Base-by-base conservation (phyloP, 768 basidiomycete genomes). In the Harrya chromipes region DNA sequence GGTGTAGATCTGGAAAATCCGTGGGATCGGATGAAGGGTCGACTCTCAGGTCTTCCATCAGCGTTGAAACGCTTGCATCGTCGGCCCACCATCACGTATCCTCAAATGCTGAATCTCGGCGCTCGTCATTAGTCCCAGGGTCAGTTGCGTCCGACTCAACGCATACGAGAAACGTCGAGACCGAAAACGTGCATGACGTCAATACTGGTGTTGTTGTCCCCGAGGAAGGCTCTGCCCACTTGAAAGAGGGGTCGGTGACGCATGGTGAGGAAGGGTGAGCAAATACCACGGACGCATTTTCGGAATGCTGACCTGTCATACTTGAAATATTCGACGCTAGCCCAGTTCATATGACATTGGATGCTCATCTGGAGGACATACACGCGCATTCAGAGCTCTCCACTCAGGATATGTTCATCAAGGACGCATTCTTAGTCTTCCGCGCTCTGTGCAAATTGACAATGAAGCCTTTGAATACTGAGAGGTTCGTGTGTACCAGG, bases 341-440 rank as follows among this genome's bases (percentile, higher is more conserved):
- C 54, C 59, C 56, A 17, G 70, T 66, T 13, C 53, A 35, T 39
- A 24, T 36, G 36, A 47, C 55, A 33, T 34, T 46, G 35, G 55
- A 64, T 61, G 40, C 68, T 8, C 40, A 7, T 34, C 12, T 40
- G 20, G 57, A 64, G 38, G 47, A 48, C 46, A 23, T 47, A 61
- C 43, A 66, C 38, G 24, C 56, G 52, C 63, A 54, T 46, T 71
- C 72, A 54, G 79, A 77, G 44, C 73, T 94, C 47, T 82, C 84
- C 17, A 75, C 79, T n/a, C 84, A 89, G 45, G 95, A 99, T 58
- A 71, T 97, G 47, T 95, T 94, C 66, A 79, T 97, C 64, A 98
- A 98, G 65, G 97, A 99, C 63, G 94, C 97, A 0, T 99, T 97
- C 74, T 79, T 99, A 53, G 95, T 99, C 33, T 95, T 98, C 71